A percentile compares a stretch with the other conserved stretches of the same genome.
Evolutionary conservation across 306 rosid species (phyloP).

Genomic region (Vigna unguiculata): DNA sequence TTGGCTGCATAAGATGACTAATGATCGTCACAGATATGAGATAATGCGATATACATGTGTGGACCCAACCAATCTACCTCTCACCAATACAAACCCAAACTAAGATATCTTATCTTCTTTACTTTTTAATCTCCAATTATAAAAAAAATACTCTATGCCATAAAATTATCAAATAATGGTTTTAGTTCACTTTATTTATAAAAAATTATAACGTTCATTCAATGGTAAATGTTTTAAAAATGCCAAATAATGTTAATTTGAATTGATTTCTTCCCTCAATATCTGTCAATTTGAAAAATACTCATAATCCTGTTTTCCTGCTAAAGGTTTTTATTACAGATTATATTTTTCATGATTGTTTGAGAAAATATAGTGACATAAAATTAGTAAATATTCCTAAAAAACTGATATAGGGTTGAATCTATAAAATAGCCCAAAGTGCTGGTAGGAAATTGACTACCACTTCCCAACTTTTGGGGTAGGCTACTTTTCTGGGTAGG

Average conservation of each 20-base stretch:
- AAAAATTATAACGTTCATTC: background rate
- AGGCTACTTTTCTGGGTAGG: background rate
- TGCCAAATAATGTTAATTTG: background rate
- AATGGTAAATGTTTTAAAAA: background rate
- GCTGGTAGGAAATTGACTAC: background rate
- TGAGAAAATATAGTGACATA: background rate
- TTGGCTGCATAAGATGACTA: conserved; percentile 27
- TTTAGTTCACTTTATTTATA: background rate
- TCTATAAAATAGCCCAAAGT: background rate
- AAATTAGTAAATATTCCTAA: background rate
- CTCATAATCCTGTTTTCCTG: background rate
- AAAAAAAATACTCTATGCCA: background rate
- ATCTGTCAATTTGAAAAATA: background rate
- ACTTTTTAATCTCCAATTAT: background rate
- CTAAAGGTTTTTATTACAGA: background rate
- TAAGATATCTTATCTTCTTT: background rate
- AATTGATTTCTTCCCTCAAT: background rate
- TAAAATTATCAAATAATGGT: no score
- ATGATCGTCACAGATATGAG: background rate
- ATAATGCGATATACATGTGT: background rate
- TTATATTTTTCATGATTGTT: background rate
- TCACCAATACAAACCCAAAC: background rate
- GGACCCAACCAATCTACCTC: background rate
- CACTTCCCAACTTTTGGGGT: conserved; percentile 44
- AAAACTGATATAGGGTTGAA: background rate